Conservation (phyloP, 129 eudicot genomes). For the Smallanthus sonchifolius region DNA sequence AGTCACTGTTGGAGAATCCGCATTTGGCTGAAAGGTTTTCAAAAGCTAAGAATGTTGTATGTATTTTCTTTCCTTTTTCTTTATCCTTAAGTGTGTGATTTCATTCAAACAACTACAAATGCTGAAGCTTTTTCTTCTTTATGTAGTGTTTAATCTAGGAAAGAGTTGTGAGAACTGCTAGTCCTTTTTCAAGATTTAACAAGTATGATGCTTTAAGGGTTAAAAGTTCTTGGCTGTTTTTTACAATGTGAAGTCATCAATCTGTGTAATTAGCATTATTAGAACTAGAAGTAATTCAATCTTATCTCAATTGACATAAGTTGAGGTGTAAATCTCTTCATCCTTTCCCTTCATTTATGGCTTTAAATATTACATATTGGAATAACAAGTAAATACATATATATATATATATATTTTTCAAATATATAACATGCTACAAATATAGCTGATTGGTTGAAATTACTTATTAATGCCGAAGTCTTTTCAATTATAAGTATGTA, state of each 20-base stretch:
- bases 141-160: neutral
- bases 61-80: conserved; percentile 21
- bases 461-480: neutral
- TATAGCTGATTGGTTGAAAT: neutral
- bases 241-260: neutral
- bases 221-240: conserved; percentile 2
- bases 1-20: conserved; percentile 84
- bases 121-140: neutral
- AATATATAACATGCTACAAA: neutral
- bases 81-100: conserved; percentile 3
- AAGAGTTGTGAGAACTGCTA: neutral
- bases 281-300: neutral
- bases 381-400: neutral
- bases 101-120: conserved; percentile 7
- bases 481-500: neutral
- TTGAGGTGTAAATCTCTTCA: neutral
- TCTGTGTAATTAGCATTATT: neutral
- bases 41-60: conserved; percentile 47
- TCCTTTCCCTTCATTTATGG: neutral
- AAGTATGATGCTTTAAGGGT: neutral
- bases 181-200: neutral
- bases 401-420: neutral
- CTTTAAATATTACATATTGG: neutral
- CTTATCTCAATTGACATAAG: neutral
- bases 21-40: conserved; percentile 60